Evolutionary conservation across 1,284 basidiomycete genomes (phyloP).

Genomic region (Cryptococcus sp.): DNA sequence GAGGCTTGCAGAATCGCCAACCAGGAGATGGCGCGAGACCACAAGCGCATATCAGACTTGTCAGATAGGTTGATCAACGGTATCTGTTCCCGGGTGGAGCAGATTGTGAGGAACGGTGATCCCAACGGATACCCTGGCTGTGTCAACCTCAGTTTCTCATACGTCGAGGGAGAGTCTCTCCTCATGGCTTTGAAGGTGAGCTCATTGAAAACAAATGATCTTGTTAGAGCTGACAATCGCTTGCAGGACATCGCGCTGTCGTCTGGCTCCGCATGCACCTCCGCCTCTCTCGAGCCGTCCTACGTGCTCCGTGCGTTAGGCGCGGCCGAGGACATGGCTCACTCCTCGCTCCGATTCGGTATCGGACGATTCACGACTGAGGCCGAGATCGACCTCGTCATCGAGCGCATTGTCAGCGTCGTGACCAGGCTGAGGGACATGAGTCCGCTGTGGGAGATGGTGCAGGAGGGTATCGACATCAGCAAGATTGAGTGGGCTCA

Average conservation of each 20-base stretch:
- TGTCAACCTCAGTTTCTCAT: constrained; percentile 93
- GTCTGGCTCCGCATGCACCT: constrained; percentile 97
- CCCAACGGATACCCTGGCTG: constrained; percentile 84
- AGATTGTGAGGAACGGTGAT: constrained; percentile 94
- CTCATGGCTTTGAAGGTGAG: constrained; percentile 89
- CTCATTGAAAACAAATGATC: neutral
- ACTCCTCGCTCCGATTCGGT: constrained; percentile 96
- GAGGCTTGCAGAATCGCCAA: constrained; percentile 92
- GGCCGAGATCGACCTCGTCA: constrained; percentile 93
- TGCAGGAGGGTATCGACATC: constrained; percentile 95
- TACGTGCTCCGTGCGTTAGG: constrained; percentile 97
- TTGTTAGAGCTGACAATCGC: neutral
- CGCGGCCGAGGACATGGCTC: constrained; percentile 97
- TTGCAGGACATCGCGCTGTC: constrained; percentile 89
- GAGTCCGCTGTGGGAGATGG: constrained; percentile 97
- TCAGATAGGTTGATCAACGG: constrained; percentile 80
- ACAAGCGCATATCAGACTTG: constrained; percentile 71
- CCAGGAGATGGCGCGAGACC: constrained; percentile 90
- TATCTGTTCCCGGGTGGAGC: constrained; percentile 80
- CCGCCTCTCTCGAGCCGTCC: constrained; percentile 95
- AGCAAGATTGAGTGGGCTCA: constrained; percentile 81
- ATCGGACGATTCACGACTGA: constrained; percentile 98
- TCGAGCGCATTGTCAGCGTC: constrained; percentile 82
- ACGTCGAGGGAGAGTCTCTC: constrained; percentile 96
- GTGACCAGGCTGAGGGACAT: constrained; percentile 75